Evolutionary conservation across 306 rosid species (phyloP).

Genomic region (Quercus bicolor): DNA sequence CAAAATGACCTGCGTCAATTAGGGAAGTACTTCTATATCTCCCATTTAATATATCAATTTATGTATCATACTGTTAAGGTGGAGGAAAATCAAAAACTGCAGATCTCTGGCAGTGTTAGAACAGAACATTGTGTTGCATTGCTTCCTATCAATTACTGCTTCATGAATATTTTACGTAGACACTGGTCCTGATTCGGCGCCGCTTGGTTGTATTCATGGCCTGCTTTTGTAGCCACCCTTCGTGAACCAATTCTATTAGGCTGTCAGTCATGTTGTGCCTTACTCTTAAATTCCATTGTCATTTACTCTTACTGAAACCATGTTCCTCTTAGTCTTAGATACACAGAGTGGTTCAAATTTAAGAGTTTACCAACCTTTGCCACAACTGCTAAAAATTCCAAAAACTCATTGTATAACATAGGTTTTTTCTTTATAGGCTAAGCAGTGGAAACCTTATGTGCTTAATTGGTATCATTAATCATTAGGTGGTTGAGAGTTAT

Average conservation of each 20-base stretch:
- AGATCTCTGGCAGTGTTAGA: background rate
- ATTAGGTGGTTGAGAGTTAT: background rate
- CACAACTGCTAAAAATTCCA: too few relatives aligned
- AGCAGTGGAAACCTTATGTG: background rate
- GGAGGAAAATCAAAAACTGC: background rate
- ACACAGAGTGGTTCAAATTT: background rate
- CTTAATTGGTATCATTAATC: background rate
- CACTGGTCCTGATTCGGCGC: slow-evolving; percentile 40
- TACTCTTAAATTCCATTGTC: background rate
- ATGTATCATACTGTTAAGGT: background rate
- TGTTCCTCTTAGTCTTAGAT: background rate
- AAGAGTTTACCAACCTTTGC: background rate
- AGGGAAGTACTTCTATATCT: too few relatives aligned
- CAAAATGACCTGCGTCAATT: too few relatives aligned
- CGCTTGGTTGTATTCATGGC: slow-evolving; percentile 20
- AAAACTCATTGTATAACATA: too few relatives aligned
- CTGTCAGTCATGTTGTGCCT: background rate
- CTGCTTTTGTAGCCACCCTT: slow-evolving; percentile 7
- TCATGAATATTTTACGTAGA: background rate
- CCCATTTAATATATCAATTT: too few relatives aligned
- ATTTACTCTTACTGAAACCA: background rate
- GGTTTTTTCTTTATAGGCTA: background rate
- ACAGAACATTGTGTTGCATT: background rate
- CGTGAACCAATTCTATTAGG: background rate
- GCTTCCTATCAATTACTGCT: background rate